Base-by-base conservation (phyloP, 768 basidiomycete species). In the Pleurotus sapidus region DNA sequence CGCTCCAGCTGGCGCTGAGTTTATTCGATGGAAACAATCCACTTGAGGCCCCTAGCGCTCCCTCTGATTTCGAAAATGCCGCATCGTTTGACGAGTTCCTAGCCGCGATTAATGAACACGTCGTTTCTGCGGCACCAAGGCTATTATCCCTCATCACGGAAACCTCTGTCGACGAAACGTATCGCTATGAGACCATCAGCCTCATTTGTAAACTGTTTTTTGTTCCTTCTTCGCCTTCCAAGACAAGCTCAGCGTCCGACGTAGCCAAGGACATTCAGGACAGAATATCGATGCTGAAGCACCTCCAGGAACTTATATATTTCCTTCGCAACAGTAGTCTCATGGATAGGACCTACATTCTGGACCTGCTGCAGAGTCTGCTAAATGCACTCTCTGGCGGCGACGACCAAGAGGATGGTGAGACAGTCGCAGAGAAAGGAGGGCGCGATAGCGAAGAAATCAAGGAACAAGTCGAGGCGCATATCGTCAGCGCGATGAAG, bases 231-330 rank as follows among this genome's bases (percentile, higher is more conserved):
- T 14, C 51, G n/a, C 2, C 18, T 6, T 4, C 4, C 25, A 51
- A 27, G 37, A 37, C 7, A 11, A 20, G 9, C 8, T n/a, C 20
- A 14, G 37, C n/a, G 49, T n/a, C 51, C 18, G n/a, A 30, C 38
- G 23, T 17, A 38, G 30, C 12, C 50, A 48, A n/a, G 24, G 34
- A 12, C 17, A 54, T 23, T 14, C 55, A 8, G 49, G 50, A 17
- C n/a, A 54, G 12, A 37, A 23, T 38, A 23, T 38, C 51, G 11
- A 14, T 59, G 42, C n/a, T 63, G 20, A 43, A 57, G 17, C 25
- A 59, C 48, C 49, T 63, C 17, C 55, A 49, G 9, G 50, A 51
- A 11, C 24, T 63, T 18, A 34, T 61, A 9, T 11, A 57, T 38
- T 48, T 59, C 47, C 55, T 63, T 23, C 40, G 47, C 4, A 46